Base-by-base conservation (phyloP, 768 basidiomycete species). In the Paxillus rubicundulus region DNA sequence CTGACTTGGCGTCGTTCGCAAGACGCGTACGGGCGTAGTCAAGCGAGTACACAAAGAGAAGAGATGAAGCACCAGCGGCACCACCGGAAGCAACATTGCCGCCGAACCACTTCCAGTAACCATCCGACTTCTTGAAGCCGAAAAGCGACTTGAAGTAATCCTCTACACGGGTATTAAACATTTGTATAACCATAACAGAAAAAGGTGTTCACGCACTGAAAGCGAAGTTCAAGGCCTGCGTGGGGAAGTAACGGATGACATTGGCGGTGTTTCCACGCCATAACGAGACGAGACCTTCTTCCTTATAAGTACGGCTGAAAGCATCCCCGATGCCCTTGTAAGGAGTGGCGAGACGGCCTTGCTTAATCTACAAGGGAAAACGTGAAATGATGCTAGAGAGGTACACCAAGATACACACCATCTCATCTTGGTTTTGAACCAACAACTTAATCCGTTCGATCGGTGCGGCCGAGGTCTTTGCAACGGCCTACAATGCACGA, bases 241-340 rank as follows among this genome's bases (percentile, higher is more conserved):
- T 99, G 47, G 97, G 97, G 93, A 99, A 99, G 89, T 99, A 99
- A 72, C 97, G 95, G 79, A 99, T 97, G 77, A 99, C 97, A 78
- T 99, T 99, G 84, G 97, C 96, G 53, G 96, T 98, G 86, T 99
- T 99, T 75, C 97, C 97, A 78, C 97, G 81, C 97, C 97, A 98
- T 68, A 99, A 80, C 18, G 97, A 89, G 57, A 93, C 80, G 48
- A 97, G 77, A 73, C 97, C 97, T 81, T 99, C 97, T 14, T 98
- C 96, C 61, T 73, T 76, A 82, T 95, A 96, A 53, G 95, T 98
- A 61, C 97, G 91, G 57, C 61, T 37, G 71, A 97, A 97, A 64
- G 95, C 97, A 77, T 98, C 97, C 53, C 68, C 74, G 62, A 99
- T 80, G 69, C 97, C 97, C 83, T 95, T 95, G 87, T 99, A 98